Percentiles rank a stretch among this genome's conserved stretches.
These are phyloP conservation scores for Wickerhamomyces subpelliculosus DNA, from an alignment of 805 yeast genomes.

Conservation along the genomic window DNA sequence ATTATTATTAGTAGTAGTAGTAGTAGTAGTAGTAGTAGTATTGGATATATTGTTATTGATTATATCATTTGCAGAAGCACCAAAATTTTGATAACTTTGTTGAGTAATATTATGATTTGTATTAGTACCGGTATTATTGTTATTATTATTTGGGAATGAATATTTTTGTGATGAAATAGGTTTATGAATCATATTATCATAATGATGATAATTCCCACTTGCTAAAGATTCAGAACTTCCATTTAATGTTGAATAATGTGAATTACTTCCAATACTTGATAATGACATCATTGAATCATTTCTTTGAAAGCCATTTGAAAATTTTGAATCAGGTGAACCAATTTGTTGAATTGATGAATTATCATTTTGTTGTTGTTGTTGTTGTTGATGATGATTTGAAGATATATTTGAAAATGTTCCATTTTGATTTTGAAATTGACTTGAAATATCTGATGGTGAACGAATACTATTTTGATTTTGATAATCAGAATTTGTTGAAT, in stretches of 20 bases:
- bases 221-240: conserved; percentile 7
- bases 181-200: conserved; percentile 13
- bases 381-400: no score
- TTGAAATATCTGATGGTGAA: no score
- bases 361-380: no score
- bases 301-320: neutral
- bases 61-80: conserved; percentile 2
- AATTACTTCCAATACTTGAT: conserved; percentile 2
- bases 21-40: neutral
- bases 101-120: neutral
- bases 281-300: conserved; percentile 1
- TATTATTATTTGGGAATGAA: conserved; percentile 1
- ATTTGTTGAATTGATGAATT: no score
- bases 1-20: conserved; percentile 2
- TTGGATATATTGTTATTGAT: conserved; percentile 2
- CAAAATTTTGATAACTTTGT: neutral
- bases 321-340: neutral
- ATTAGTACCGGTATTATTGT: neutral
- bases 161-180: conserved; percentile 1
- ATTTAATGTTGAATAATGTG: conserved; percentile 1
- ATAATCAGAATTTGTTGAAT: no score
- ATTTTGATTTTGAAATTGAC: no score
- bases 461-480: no score
- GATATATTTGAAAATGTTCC: no score
- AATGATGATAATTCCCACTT: conserved; percentile 9